A percentile compares a stretch with the other conserved stretches of the same genome.
Conservation (phyloP, 2,329 filamentous ascomycete species). For the Phialophora tarda region DNA sequence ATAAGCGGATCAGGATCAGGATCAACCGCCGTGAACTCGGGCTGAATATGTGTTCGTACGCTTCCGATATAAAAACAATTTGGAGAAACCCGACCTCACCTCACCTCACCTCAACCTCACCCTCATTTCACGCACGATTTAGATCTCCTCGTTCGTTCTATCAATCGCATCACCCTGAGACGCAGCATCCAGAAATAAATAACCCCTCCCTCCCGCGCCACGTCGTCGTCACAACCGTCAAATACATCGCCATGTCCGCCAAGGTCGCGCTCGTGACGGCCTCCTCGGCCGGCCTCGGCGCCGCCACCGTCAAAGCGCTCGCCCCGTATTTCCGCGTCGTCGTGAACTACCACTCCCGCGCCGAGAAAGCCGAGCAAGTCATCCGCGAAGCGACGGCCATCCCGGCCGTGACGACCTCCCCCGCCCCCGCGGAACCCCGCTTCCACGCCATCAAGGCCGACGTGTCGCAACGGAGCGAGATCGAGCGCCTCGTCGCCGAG, state of each 20-base stretch:
- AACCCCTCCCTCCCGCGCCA: no score
- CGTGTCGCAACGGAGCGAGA: slow-evolving; percentile 35
- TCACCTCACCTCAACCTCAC: not conserved
- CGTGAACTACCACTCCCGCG: slow-evolving; percentile 40
- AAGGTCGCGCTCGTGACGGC: slow-evolving; percentile 41
- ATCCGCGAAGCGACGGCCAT: slow-evolving; percentile 38
- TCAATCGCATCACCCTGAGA: not conserved
- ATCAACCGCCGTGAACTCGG: not conserved
- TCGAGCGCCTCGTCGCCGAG: slow-evolving; percentile 51
- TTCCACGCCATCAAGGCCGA: slow-evolving; percentile 41
- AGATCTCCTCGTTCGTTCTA: not conserved
- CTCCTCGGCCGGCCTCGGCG: slow-evolving; percentile 39
- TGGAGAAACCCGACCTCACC: not conserved
- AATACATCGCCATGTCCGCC: slow-evolving; percentile 27
- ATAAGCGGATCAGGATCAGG: not conserved
- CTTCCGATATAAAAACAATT: no score
- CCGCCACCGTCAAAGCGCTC: slow-evolving; percentile 39
- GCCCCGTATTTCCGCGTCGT: slow-evolving; percentile 38
- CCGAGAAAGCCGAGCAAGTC: slow-evolving; percentile 38
- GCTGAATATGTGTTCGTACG: no score
- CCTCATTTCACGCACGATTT: not conserved
- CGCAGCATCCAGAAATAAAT: not conserved
- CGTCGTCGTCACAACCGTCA: not conserved
- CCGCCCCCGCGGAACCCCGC: slow-evolving; percentile 19
- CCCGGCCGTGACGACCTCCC: slow-evolving; percentile 13